Evolutionary conservation across 2,329 filamentous ascomycete genomes (phyloP).

Genomic region (Alternaria solani): DNA sequence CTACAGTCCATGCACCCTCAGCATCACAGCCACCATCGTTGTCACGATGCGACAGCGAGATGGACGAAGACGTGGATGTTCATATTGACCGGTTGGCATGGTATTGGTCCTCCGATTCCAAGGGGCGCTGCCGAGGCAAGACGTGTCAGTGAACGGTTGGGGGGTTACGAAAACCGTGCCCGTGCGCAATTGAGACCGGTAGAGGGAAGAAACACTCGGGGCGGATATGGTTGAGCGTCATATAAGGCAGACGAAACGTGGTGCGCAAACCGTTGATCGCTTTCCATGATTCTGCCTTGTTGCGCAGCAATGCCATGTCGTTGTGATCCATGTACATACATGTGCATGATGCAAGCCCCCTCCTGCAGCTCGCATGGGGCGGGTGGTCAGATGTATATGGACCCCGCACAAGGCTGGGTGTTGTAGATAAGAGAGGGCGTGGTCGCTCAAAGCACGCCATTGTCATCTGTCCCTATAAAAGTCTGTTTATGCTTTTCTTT

Average conservation of each 20-base stretch:
- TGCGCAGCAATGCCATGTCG: background rate
- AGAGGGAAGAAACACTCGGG: background rate
- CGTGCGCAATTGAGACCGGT: background rate
- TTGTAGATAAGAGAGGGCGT: background rate
- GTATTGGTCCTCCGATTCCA: conserved; percentile 18
- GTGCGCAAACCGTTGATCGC: conserved; percentile 1
- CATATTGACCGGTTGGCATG: conserved; percentile 10
- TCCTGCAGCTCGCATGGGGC: background rate
- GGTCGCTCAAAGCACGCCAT: background rate
- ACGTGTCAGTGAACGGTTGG: conserved; percentile 16
- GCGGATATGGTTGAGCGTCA: conserved; percentile 5
- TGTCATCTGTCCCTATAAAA: background rate
- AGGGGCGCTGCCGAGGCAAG: conserved; percentile 12
- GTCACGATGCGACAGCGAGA: conserved; percentile 13
- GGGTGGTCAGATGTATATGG: conserved; percentile 1
- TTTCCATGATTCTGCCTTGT: background rate
- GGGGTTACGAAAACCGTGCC: background rate
- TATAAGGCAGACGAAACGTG: background rate
- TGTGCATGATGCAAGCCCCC: background rate
- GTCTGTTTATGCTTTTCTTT: background rate
- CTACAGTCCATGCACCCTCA: background rate
- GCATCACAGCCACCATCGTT: background rate
- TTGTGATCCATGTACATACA: background rate
- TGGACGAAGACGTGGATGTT: conserved; percentile 2
- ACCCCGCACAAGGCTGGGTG: conserved; percentile 11